Evolutionary conservation across 164 flowering plant genomes (phyloP).

Genomic region (Vitis riparia): DNA sequence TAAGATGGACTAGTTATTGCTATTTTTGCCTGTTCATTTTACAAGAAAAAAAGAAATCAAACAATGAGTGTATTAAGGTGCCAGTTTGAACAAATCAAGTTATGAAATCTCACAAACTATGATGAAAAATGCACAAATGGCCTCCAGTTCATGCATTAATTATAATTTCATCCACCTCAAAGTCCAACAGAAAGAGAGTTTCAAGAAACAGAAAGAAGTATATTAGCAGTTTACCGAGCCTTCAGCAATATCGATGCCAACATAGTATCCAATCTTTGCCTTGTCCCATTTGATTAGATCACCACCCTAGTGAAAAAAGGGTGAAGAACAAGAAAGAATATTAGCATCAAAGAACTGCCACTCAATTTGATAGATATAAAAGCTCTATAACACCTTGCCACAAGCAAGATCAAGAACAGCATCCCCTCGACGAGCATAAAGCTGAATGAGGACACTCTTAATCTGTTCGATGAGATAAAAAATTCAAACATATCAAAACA

Average conservation of each 20-base stretch:
- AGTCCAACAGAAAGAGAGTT: no score
- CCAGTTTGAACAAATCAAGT: no score
- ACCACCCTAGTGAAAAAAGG: constrained; percentile 62
- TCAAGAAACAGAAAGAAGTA: constrained; percentile 1
- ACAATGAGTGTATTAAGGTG: no score
- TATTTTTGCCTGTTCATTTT: no score
- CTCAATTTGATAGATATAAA: no score
- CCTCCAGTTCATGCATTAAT: no score
- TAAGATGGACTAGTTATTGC: no score
- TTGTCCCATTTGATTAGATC: constrained; percentile 99
- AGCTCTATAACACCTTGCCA: constrained; percentile 69
- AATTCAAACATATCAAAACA: not conserved
- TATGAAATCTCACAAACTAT: no score
- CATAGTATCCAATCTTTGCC: constrained; percentile 90
- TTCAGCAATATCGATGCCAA: constrained; percentile 94
- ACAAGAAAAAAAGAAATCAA: no score
- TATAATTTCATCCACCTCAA: no score
- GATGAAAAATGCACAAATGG: no score
- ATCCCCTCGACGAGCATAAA: constrained; percentile 78
- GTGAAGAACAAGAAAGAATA: not conserved
- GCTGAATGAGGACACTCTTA: constrained; percentile 91
- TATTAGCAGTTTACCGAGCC: constrained; percentile 70
- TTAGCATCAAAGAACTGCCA: not conserved
- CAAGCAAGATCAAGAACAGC: constrained; percentile 97
- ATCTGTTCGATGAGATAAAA: constrained; percentile 45